phyloP scores from a whole-genome alignment of 2,329 filamentous ascomycete species.

The Fusarium tuaranense region DNA sequence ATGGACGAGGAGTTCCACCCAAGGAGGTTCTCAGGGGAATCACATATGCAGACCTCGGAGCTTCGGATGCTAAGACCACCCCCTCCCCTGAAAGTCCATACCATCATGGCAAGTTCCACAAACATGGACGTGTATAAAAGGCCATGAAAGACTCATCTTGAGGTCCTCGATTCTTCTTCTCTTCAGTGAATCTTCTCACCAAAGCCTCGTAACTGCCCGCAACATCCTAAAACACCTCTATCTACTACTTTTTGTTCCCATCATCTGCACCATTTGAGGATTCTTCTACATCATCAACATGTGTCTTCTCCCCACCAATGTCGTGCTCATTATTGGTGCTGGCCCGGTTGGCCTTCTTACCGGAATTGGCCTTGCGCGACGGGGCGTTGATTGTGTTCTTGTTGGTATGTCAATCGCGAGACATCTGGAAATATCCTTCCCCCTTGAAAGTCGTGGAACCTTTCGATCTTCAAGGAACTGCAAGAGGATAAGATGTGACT shows the following conservation, averaged over 20 bases:
- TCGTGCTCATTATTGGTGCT: neutral
- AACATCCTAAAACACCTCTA: neutral
- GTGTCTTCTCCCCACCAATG: neutral
- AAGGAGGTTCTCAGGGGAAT: neutral
- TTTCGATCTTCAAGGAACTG: neutral
- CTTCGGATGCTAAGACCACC: neutral
- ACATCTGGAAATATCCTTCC: neutral
- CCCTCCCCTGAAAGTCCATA: neutral
- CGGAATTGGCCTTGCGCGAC: neutral
- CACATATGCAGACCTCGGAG: neutral
- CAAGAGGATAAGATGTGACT: neutral
- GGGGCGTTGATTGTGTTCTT: neutral
- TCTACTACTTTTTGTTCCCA: neutral
- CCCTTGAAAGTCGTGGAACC: neutral
- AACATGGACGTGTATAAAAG: neutral
- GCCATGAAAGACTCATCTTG: neutral
- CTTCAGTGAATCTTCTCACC: neutral
- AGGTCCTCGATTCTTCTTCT: neutral
- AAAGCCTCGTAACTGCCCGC: neutral
- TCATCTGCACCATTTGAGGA: neutral
- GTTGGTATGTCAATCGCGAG: neutral
- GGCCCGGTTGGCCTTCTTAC: neutral
- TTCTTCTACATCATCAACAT: neutral
- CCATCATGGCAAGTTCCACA: neutral
- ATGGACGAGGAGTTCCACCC: neutral